phyloP scores from a whole-genome alignment of 106 monocot species.

The Chionographis japonica region DNA sequence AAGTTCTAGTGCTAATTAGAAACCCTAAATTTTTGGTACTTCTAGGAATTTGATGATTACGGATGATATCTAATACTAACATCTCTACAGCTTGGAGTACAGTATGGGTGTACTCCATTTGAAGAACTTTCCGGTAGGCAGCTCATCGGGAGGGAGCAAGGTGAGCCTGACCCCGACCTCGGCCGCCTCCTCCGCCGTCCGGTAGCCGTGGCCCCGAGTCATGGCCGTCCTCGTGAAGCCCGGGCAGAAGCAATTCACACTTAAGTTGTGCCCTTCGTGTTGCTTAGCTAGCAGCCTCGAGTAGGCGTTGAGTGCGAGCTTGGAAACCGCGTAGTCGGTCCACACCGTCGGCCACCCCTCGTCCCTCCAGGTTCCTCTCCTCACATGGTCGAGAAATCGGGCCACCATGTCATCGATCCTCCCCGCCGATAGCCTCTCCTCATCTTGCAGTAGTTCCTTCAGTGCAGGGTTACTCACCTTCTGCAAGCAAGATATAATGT shows the following conservation, averaged over 20 bases:
- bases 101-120: slow-evolving; percentile 34
- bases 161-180: slow-evolving; percentile 23
- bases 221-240: slow-evolving; percentile 73
- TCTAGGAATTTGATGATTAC: too few species aligned
- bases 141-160: slow-evolving; percentile 25
- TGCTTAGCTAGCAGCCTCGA: slow-evolving; percentile 39
- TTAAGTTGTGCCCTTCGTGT: slow-evolving; percentile 17
- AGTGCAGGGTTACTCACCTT: slow-evolving; percentile 7
- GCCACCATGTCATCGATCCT: slow-evolving; percentile 38
- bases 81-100: slow-evolving; percentile 36
- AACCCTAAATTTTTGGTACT: too few species aligned
- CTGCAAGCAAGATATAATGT: slow-evolving; percentile 1
- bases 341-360: slow-evolving; percentile 75
- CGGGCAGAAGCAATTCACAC: slow-evolving; percentile 80
- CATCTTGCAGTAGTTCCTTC: slow-evolving; percentile 35
- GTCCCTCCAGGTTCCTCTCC: slow-evolving; percentile 47
- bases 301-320: slow-evolving; percentile 71
- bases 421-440: slow-evolving; percentile 39
- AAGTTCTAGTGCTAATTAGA: too few species aligned
- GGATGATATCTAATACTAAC: neutral
- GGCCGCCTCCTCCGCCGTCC: slow-evolving; percentile 60
- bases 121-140: slow-evolving; percentile 65
- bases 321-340: slow-evolving; percentile 81
- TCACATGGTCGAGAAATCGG: slow-evolving; percentile 42
- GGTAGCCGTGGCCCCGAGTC: slow-evolving; percentile 43